These are phyloP conservation scores for Blastobotrys terrestris DNA, from an alignment of 805 yeast species.

Conservation along the genomic window DNA sequence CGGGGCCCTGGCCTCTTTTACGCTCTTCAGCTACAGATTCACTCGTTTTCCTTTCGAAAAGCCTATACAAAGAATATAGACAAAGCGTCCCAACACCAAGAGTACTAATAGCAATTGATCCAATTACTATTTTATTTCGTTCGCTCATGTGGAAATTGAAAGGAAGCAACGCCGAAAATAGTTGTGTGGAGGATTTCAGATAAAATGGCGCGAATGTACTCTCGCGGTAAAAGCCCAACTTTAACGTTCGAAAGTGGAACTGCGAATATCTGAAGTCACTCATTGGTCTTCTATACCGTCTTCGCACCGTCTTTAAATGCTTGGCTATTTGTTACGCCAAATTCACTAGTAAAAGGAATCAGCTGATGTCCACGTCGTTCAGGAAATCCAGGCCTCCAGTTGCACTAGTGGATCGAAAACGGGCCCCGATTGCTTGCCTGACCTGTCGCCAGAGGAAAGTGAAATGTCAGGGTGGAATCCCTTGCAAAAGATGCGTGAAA, in stretches of 20 bases:
- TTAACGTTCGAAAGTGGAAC: too few relatives aligned
- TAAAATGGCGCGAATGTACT: too few relatives aligned
- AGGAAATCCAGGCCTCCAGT: neutral
- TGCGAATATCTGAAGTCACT: too few relatives aligned
- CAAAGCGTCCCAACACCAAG: neutral
- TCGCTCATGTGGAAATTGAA: neutral
- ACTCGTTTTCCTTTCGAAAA: neutral
- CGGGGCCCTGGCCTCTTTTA: neutral
- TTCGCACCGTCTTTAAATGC: too few relatives aligned
- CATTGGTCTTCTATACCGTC: too few relatives aligned
- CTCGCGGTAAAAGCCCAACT: too few relatives aligned
- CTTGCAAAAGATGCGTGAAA: constrained; percentile 1
- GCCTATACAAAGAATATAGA: neutral
- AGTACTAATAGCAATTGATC: neutral
- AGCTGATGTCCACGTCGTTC: neutral
- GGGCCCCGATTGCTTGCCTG: neutral
- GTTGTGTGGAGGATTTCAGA: too few relatives aligned
- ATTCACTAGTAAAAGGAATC: too few relatives aligned
- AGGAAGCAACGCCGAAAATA: too few relatives aligned
- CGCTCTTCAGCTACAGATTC: neutral
- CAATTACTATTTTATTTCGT: neutral
- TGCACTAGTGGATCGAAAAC: neutral
- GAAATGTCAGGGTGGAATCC: constrained; percentile 4
- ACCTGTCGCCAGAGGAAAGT: constrained; percentile 4
- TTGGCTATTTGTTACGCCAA: too few relatives aligned